Percentiles rank a stretch among this genome's conserved stretches.
These are phyloP conservation scores for Scenedesmus sp. DNA, from an alignment of 163 green algal species.

Conservation along the genomic window DNA sequence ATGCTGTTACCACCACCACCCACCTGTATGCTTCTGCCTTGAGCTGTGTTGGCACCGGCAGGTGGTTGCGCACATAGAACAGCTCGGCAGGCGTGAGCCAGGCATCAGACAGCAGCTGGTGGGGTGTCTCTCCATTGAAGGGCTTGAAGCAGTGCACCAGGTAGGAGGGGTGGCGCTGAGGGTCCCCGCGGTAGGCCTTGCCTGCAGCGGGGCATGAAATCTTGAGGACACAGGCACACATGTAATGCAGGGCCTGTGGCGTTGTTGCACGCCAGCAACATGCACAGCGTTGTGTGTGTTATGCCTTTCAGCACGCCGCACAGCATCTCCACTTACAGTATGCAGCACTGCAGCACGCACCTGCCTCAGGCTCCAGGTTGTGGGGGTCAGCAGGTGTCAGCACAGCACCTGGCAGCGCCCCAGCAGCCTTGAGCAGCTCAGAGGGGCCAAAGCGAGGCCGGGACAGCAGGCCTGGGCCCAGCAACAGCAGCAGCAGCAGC, in stretches of 20 bases:
- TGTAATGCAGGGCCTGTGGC: no score
- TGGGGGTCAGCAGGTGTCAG: constrained; percentile 24
- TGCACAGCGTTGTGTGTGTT: no score
- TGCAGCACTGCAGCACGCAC: not conserved
- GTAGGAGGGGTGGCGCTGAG: not conserved
- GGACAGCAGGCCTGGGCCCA: constrained; percentile 6
- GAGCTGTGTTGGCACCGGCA: constrained; percentile 43
- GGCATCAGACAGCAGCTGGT: constrained; percentile 25
- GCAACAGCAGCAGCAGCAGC: not conserved
- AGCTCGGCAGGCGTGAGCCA: constrained; percentile 55
- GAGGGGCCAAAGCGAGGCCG: not conserved
- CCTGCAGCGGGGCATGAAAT: not conserved
- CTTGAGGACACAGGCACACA: no score
- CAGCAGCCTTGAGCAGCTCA: constrained; percentile 28
- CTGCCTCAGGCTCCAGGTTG: constrained; percentile 40
- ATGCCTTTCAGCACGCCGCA: no score
- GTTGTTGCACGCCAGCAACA: no score
- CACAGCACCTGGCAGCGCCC: constrained; percentile 14
- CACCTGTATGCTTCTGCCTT: constrained; percentile 28
- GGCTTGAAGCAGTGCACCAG: constrained; percentile 52
- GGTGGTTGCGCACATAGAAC: constrained; percentile 59
- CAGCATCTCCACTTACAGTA: no score
- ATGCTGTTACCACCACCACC: no score
- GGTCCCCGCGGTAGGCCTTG: not conserved
- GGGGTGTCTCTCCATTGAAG: constrained; percentile 59